Conservation (phyloP, 1,139 yeast genomes). For the Taphrina populina region DNA sequence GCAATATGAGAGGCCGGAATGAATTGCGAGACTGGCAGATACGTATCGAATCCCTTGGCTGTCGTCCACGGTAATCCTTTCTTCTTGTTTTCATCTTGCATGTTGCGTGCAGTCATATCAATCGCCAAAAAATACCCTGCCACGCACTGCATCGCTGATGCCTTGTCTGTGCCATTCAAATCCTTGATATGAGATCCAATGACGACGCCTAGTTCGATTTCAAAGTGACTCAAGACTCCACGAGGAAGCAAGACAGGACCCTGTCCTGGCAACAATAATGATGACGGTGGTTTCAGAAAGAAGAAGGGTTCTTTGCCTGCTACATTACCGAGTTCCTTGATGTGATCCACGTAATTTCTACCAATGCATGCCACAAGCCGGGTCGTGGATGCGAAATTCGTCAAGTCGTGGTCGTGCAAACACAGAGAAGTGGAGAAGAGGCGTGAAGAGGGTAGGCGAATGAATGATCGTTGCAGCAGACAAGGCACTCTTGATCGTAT, state of each 20-base stretch:
- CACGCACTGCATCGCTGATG: constrained; percentile 59
- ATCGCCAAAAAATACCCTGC: constrained; percentile 84
- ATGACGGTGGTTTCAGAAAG: constrained; percentile 72
- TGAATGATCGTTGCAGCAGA: no score
- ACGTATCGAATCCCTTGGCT: constrained; percentile 95
- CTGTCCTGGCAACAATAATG: constrained; percentile 52
- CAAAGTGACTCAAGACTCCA: constrained; percentile 83
- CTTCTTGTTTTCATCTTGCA: constrained; percentile 89
- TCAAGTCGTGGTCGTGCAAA: not conserved
- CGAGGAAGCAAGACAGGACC: constrained; percentile 83
- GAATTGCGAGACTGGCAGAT: constrained; percentile 66
- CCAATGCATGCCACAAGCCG: constrained; percentile 88
- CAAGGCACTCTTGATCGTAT: no score
- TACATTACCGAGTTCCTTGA: constrained; percentile 78
- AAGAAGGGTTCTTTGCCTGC: constrained; percentile 79
- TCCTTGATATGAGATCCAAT: constrained; percentile 65
- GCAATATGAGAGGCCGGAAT: constrained; percentile 66
- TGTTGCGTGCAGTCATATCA: constrained; percentile 93
- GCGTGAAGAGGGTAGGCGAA: not conserved
- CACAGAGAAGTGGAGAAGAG: not conserved
- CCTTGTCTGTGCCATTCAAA: constrained; percentile 56
- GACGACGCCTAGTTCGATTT: constrained; percentile 83
- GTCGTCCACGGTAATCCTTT: constrained; percentile 97
- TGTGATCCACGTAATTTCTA: constrained; percentile 75
- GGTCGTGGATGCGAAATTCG: constrained; percentile 40